These are phyloP conservation scores for Sapria himalayana DNA, from an alignment of 345 rosid genomes.

Conservation along the genomic window DNA sequence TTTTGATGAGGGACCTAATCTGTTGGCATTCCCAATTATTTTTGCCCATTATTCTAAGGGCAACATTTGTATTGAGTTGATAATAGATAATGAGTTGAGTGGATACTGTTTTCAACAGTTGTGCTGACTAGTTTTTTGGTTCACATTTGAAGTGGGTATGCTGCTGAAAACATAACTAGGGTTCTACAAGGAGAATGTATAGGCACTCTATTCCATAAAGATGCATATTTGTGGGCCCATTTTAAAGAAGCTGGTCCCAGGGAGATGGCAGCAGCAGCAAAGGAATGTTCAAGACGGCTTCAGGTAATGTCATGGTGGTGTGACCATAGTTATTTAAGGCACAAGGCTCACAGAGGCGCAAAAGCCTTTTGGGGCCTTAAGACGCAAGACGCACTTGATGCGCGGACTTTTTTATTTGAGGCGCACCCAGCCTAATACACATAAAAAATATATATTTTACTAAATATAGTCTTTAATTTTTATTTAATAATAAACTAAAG, in stretches of 20 bases:
- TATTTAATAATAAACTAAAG: no score
- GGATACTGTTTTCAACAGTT: not conserved
- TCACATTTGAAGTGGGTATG: constrained; percentile 42
- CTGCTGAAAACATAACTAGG: constrained; percentile 48
- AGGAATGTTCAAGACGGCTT: constrained; percentile 75
- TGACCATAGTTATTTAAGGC: no score
- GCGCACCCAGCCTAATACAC: no score
- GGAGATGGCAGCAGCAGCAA: constrained; percentile 86
- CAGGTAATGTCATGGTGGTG: constrained; percentile 31
- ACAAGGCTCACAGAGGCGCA: no score
- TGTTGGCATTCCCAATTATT: constrained; percentile 4
- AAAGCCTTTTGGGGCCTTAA: no score
- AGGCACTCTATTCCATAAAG: constrained; percentile 87
- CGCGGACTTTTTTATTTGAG: no score
- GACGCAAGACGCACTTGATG: no score
- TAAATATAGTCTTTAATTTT: no score
- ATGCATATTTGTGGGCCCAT: constrained; percentile 57
- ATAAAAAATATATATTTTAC: no score
- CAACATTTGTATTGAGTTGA: not conserved
- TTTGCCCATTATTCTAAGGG: constrained; percentile 11
- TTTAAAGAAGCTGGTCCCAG: constrained; percentile 35
- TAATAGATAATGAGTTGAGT: not conserved
- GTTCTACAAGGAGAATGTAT: constrained; percentile 72
- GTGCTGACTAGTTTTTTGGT: not conserved
- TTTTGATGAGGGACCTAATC: not conserved